Base-by-base conservation (phyloP, 352 stramenopile genomes). In the Phytophthora rubi region DNA sequence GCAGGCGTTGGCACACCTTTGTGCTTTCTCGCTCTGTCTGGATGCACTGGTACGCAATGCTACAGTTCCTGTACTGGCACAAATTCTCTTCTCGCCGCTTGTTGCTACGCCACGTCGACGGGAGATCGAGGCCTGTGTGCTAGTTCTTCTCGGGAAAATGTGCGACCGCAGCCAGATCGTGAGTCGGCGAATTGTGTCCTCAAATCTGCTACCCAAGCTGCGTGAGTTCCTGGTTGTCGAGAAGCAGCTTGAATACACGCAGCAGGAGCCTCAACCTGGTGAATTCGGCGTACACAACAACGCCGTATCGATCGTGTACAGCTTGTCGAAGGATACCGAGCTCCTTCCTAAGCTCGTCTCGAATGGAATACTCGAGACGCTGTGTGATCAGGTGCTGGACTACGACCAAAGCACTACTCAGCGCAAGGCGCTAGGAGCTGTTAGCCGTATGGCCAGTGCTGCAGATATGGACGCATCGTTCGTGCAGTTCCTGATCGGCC, bases 41-140 rank as follows among this genome's bases (percentile, higher is more conserved):
- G 86, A 94, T 59, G 81, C 85, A 8, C 65, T 94, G 0, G 79
- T 94, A 2, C 79, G 76, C n/a, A 79, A 94, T 48, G 85, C 86
- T 2, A 94, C 86, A 0, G 86, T 94, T 5, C 85, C 86, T 0
- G 86, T 94, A 2, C 54, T 94, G 21, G 83, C 70, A 0, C 86
- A 94, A n/a, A 89, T 94, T 28, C 73, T 94, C 13, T 84, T 79
- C 18, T 88, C 85, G 0, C 72, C 70, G 8, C 59, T 89, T 9
- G 77, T 81, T 18, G 65, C 70, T 32, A 82, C 83, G 51, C 23
- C 59, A 39, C 53, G 70, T 26, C 65, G 70, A 32, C 54, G 26
- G n/a, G 73, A 74, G 47, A 77, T 78, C 56, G 62, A 81, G 44
- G 33, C 66, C 0, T 76, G 73, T 54, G 80, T 87, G 3, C 52